Base-by-base conservation (phyloP, 495 filamentous ascomycete genomes). In the Penicillium bialowiezense region DNA sequence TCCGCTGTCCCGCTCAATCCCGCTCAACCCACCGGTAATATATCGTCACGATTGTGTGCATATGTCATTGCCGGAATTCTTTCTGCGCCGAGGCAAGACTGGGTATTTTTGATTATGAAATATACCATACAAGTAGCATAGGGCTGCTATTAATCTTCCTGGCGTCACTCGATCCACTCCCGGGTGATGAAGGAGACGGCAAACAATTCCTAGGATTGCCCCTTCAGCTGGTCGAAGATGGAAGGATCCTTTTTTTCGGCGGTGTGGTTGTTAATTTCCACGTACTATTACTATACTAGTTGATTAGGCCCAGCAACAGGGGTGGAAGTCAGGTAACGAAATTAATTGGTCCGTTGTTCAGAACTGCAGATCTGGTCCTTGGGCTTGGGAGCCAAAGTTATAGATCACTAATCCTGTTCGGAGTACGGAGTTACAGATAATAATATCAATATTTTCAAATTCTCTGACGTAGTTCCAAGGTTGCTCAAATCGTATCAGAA, bases 141-240 rank as follows among this genome's bases (percentile, higher is more conserved):
- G 32, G 42, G 19, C 31, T 35, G 18, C 44, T 29, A 39, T n/a
- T 48, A 39, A 46, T 37, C 33, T 48, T 48, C 35, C 35, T 39
- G 23, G 44, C 44, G 44, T 46, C 44, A 46, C 15, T 46, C 14
- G 33, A 37, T 21, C 34, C 44, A 46, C 44, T 46, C 23, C 21
- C n/a, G n/a, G 18, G 7, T n/a, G 19, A 17, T 28, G 23, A 31
- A 37, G 44, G 29, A 43, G 41, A 43, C 20, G 24, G 43, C 32
- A 34, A 45, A 37, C 32, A 29, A 26, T 26, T 26, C 23, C 23
- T 46, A n/a, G 8, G 34, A 48, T 48, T 24, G 24, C 24, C 26
- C 5, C 31, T 24, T 44, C 19, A 13, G 20, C 29, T 34, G 35
- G 35, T 32, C 26, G 34, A 31, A 29, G 15, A 47, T 31, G 17